Base-by-base conservation (phyloP, 2,329 filamentous ascomycete genomes). In the Xylaria arbuscula region DNA sequence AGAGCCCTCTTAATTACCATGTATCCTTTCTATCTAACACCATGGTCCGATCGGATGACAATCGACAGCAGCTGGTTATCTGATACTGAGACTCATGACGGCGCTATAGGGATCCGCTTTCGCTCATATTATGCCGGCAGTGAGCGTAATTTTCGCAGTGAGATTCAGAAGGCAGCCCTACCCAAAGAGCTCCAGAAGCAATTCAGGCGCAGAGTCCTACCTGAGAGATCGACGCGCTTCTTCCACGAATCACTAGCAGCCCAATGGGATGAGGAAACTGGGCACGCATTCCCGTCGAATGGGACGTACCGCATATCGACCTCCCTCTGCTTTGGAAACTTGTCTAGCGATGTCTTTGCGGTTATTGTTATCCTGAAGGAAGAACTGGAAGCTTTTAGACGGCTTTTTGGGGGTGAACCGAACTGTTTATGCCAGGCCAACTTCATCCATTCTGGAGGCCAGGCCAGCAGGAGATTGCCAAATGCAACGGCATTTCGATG, bases 401-500 rank as follows among this genome's bases (percentile, higher is more conserved):
- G 48, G 6, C 10, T 53, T 40, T 66, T 51, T 24, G 22, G 34
- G 36, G 54, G 55, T 0, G 74, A 77, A 53, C n/a, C 48, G 0
- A 71, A 50, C 32, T 53, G 66, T 7, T 53, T 77, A 2, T 66
- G 58, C 13, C 28, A 51, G n/a, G 72, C 77, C 0, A 72, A 76
- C 0, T 79, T 68, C 65, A 80, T 80, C 40, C 78, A 80, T 24
- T 7, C 42, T 1, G 66, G 66, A 8, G 62, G 66, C 13, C 4
- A 59, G 2, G 58, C 62, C 3, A 34, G 3, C 8, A 47, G 24
- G 10, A 1, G 6, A 19, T 58, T 24, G 19, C 7, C 53, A 34
- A 72, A 0, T 72, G 77, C 9, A 22, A 78, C 77, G 0, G 78
- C 79, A 0, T 81, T 76, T 57, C 70, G 60, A 7, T 81, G 79